These are phyloP conservation scores for Monosporascus sp. DNA, from an alignment of 2,329 filamentous ascomycete genomes.

Conservation along the genomic window DNA sequence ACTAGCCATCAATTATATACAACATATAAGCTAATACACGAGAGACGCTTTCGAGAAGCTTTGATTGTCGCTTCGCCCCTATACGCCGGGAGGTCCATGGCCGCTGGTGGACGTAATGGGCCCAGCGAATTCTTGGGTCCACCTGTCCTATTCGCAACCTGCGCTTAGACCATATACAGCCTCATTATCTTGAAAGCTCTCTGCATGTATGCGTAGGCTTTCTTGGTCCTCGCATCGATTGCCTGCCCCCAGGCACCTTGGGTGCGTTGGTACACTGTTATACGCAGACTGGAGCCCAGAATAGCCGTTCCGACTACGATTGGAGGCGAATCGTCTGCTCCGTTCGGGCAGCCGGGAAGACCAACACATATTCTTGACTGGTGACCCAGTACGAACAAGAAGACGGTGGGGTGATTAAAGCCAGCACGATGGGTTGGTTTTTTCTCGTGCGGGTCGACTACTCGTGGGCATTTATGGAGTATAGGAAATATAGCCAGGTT, in stretches of 20 bases:
- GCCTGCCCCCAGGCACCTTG: not conserved
- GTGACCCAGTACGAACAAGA: too few species aligned
- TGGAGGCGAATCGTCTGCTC: not conserved
- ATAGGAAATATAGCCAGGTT: too few species aligned
- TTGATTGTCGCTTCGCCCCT: not conserved
- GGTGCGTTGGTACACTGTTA: not conserved
- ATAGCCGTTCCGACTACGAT: not conserved
- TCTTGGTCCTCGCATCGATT: not conserved
- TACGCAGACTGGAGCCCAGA: not conserved
- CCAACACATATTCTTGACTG: too few species aligned
- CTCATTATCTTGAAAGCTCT: not conserved
- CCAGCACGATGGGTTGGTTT: too few species aligned
- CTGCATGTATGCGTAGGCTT: not conserved
- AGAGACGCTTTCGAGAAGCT: slow-evolving; percentile 9
- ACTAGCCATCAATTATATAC: slow-evolving; percentile 12
- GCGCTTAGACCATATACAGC: too few species aligned
- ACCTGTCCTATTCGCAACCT: too few species aligned
- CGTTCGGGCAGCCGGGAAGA: not conserved
- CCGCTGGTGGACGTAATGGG: not conserved
- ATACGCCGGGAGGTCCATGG: not conserved
- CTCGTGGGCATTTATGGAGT: too few species aligned
- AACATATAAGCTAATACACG: slow-evolving; percentile 11
- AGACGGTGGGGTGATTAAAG: too few species aligned
- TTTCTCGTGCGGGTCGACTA: too few species aligned
- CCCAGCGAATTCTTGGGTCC: not conserved